phyloP scores from a whole-genome alignment of 345 rosid genomes.

The Draba incana region DNA sequence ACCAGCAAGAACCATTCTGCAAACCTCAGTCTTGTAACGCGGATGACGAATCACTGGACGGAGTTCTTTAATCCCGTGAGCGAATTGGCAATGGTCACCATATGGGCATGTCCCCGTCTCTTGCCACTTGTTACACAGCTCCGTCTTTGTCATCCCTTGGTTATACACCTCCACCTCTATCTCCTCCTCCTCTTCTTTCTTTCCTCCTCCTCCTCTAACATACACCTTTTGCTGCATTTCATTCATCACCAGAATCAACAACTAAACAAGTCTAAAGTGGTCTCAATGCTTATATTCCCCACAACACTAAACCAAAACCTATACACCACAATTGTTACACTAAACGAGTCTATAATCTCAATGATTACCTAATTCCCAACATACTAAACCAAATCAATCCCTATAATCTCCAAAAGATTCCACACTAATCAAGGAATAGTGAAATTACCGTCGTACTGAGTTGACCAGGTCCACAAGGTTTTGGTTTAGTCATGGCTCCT shows the following conservation, averaged over 20 bases:
- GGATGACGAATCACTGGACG: constrained; percentile 95
- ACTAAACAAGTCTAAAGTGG: not conserved
- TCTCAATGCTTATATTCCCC: too few relatives aligned
- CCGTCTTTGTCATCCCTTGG: constrained; percentile 91
- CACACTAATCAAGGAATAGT: constrained; percentile 16
- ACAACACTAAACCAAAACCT: too few relatives aligned
- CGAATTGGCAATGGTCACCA: constrained; percentile 79
- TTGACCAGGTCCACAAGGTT: constrained; percentile 42
- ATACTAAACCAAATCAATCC: not conserved
- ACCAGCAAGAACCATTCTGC: constrained; percentile 84
- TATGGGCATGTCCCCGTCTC: constrained; percentile 87
- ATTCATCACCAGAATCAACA: constrained; percentile 16
- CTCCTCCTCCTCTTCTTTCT: constrained; percentile 54
- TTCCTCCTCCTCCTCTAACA: constrained; percentile 43
- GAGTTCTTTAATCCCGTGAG: constrained; percentile 85
- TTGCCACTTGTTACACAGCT: constrained; percentile 98
- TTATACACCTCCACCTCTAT: constrained; percentile 70
- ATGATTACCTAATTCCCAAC: constrained; percentile 9
- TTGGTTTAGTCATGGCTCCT: constrained; percentile 42
- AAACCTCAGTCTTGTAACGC: constrained; percentile 86
- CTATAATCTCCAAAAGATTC: not conserved
- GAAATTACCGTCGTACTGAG: constrained; percentile 32
- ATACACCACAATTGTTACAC: too few relatives aligned
- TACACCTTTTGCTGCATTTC: constrained; percentile 48
- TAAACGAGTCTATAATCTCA: not conserved